Evolutionary conservation across 2,329 filamentous ascomycete genomes (phyloP), one percentile per base, ranked within the genome.

Genomic region (Aquanectria penicillioides): DNA sequence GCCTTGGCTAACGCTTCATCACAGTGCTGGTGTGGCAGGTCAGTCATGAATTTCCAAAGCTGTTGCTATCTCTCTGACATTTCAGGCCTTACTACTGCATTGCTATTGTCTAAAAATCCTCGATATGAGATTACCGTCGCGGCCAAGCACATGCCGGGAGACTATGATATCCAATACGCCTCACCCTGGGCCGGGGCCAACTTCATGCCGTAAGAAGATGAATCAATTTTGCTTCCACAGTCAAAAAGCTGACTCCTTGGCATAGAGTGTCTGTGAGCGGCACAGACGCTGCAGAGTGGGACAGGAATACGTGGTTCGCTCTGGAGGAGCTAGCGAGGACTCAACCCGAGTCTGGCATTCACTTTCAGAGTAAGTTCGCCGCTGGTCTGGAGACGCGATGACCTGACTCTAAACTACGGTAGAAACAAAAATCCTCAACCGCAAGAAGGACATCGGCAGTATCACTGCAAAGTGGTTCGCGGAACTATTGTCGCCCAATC

Each of bases 391-490:
- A 12, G n/a, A 13, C 15, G 7, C 11, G 5, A 15, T 3, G 36
- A n/a, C 7, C 17, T 17, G 20, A 15, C 33, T 18, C 34, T 55
- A 23, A 55, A 34, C n/a, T n/a, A 5, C 11, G 22, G n/a, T 29
- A 57, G 57, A 52, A 40, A 25, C 46, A 36, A 52, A 22, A n/a
- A 38, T 59, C 17, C 31, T 20, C 18, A 59, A 59, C 18, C 46
- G 57, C 37, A 51, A 56, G 33, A 60, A 60, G 46, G 57, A 60
- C 23, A 28, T 46, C 12, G 57, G 51, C 17, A 46, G 36, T 12
- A 52, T 40, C 7, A 56, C 57, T 5, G 57, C 57, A 18, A 50
- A 48, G 17, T 59, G 57, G 57, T 59, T 56, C 29, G 34, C 57
- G 7, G 57, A 51, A 25, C 57, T 60, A 22, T 25, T 60, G 25